These are phyloP conservation scores for Neodidymelliopsis sp. DNA, from an alignment of 2,329 filamentous ascomycete species.

Conservation along the genomic window DNA sequence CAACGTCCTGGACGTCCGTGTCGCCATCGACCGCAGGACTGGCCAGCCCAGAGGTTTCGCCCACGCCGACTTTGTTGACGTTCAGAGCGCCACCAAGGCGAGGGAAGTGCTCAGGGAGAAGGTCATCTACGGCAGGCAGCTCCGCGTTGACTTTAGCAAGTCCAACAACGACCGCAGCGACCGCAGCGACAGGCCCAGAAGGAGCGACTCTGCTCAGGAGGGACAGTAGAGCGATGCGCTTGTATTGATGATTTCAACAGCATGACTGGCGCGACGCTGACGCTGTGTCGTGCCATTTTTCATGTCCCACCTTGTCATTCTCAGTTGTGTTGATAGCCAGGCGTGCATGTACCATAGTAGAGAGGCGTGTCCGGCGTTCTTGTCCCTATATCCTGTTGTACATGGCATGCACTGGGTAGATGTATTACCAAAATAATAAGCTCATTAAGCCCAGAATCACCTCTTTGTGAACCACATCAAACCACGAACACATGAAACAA, in stretches of 20 bases:
- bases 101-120: conserved; percentile 63
- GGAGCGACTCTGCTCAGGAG: conserved; percentile 28
- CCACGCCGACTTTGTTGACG: conserved; percentile 79
- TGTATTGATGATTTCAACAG: conserved; percentile 8
- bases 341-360: conserved; percentile 41
- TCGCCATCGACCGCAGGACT: conserved; percentile 81
- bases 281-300: conserved; percentile 17
- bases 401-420: conserved; percentile 15
- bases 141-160: conserved; percentile 71
- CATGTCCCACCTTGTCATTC: conserved; percentile 26
- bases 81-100: conserved; percentile 69
- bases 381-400: conserved; percentile 35
- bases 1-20: conserved; percentile 77
- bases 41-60: conserved; percentile 85
- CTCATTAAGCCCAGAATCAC: no score
- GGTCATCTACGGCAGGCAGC: conserved; percentile 68
- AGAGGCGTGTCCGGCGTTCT: conserved; percentile 38
- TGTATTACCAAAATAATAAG: conserved; percentile 20
- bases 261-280: not conserved
- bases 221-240: not conserved
- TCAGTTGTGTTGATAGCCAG: conserved; percentile 35
- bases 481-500: no score
- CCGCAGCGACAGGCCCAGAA: conserved; percentile 7
- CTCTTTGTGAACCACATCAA: no score
- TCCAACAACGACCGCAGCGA: not conserved